Evolutionary conservation across 2,329 filamentous ascomycete species (phyloP).

Genomic region (Microcera coccophila): DNA sequence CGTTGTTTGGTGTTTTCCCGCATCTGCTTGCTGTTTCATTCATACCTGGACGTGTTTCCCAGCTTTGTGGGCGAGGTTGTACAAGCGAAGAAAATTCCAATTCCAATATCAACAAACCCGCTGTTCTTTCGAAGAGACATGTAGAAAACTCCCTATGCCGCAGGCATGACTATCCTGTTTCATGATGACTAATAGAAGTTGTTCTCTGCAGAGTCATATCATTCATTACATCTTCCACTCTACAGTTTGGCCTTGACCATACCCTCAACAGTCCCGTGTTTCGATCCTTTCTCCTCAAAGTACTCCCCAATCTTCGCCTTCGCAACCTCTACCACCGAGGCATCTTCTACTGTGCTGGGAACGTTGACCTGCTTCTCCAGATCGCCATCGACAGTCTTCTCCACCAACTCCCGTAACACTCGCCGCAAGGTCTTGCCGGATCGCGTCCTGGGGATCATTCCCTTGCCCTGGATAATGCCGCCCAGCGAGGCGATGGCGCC

Average conservation of each 20-base stretch:
- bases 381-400: constrained; percentile 73
- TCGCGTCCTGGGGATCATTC: constrained; percentile 87
- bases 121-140: not conserved
- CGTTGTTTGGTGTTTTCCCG: no score
- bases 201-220: not conserved
- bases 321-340: constrained; percentile 68
- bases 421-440: constrained; percentile 87
- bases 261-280: constrained; percentile 43
- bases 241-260: constrained; percentile 53
- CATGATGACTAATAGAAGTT: not conserved
- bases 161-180: not conserved
- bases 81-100: not conserved
- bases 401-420: constrained; percentile 76
- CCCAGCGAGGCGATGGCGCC: constrained; percentile 82
- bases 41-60: no score
- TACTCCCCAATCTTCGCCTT: constrained; percentile 69
- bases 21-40: no score
- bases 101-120: not conserved
- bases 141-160: not conserved
- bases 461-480: constrained; percentile 77
- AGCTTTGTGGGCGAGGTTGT: no score
- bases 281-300: constrained; percentile 53
- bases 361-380: constrained; percentile 68
- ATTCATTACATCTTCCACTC: not conserved
- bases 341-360: constrained; percentile 83